phyloP scores from a whole-genome alignment of 768 basidiomycete species.

The Kondoa malvinella region DNA sequence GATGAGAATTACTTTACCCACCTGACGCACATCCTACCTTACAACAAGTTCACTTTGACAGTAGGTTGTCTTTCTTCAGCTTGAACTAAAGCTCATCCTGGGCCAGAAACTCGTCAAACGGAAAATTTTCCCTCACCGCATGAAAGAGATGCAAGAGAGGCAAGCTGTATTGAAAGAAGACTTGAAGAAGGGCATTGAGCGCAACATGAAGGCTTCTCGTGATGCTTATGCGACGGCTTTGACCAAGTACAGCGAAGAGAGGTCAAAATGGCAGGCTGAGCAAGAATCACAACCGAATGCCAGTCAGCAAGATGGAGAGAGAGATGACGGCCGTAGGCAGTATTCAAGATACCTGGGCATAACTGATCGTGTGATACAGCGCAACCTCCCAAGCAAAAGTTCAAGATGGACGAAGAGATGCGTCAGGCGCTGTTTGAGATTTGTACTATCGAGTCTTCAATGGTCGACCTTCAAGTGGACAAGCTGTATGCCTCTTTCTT shows the following conservation, averaged over 20 bases:
- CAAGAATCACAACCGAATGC: neutral
- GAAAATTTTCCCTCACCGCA: slow-evolving; percentile 62
- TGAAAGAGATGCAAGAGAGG: slow-evolving; percentile 45
- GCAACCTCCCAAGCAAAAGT: slow-evolving; percentile 48
- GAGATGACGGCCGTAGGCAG: neutral
- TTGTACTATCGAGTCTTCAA: slow-evolving; percentile 64
- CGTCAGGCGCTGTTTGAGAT: slow-evolving; percentile 63
- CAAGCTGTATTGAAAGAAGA: slow-evolving; percentile 53
- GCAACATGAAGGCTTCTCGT: slow-evolving; percentile 50
- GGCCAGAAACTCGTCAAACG: slow-evolving; percentile 77
- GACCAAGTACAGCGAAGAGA: slow-evolving; percentile 46
- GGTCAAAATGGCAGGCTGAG: neutral
- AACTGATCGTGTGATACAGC: slow-evolving; percentile 8
- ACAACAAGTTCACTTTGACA: slow-evolving; percentile 88
- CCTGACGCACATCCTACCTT: slow-evolving; percentile 75
- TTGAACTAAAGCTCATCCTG: neutral
- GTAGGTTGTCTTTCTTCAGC: slow-evolving; percentile 34
- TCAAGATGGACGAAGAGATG: slow-evolving; percentile 62
- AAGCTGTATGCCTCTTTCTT: slow-evolving; percentile 29
- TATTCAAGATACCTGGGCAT: slow-evolving; percentile 1
- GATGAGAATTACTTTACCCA: slow-evolving; percentile 79
- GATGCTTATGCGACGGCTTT: slow-evolving; percentile 61
- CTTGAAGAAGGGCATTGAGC: slow-evolving; percentile 45
- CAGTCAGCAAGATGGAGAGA: neutral
- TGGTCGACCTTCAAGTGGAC: slow-evolving; percentile 41